Evolutionary conservation across 805 yeast species (phyloP).

Genomic region (Spathaspora girioi): DNA sequence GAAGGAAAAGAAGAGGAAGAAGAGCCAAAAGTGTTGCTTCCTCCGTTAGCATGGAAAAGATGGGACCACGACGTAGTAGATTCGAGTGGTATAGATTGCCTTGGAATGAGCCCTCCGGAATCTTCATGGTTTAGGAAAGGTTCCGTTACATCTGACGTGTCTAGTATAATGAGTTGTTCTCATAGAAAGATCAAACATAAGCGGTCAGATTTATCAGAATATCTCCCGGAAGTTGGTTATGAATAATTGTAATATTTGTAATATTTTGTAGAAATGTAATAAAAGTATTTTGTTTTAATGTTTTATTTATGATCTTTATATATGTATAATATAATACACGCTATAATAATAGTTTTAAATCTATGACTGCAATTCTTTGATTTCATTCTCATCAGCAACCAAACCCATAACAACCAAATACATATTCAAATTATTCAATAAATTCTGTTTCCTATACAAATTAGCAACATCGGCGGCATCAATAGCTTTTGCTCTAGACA

Average conservation of each 20-base stretch:
- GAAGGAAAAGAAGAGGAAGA: neutral
- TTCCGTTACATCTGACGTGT: neutral
- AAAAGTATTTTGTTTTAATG: neutral
- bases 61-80: neutral
- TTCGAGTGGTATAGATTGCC: neutral
- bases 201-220: neutral
- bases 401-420: slow-evolving; percentile 96
- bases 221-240: neutral
- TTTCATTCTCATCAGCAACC: slow-evolving; percentile 86
- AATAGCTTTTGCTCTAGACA: slow-evolving; percentile 68
- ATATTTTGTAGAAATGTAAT: neutral
- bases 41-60: neutral
- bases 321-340: neutral
- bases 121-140: neutral
- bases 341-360: neutral
- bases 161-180: slow-evolving; percentile 1
- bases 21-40: neutral
- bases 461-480: slow-evolving; percentile 45
- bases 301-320: neutral
- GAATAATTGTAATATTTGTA: too few relatives aligned
- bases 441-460: slow-evolving; percentile 48
- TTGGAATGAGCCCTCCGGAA: neutral
- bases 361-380: slow-evolving; percentile 57
- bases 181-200: neutral
- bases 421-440: slow-evolving; percentile 78